Base-by-base conservation (phyloP, 108 stramenopile species). In the Phaeodactylum tricornutum region DNA sequence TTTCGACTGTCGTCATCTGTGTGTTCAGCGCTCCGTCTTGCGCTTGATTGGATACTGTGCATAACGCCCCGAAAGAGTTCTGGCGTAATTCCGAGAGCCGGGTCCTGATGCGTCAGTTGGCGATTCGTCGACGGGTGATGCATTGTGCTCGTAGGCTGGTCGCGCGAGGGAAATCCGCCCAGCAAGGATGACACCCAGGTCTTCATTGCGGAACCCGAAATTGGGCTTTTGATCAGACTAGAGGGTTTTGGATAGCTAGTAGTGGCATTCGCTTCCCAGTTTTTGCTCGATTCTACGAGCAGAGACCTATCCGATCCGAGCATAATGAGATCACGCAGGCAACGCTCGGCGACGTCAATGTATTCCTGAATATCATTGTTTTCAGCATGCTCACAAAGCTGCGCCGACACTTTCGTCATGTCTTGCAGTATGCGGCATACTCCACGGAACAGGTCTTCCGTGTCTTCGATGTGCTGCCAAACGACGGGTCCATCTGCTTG, bases 171-270 rank as follows among this genome's bases (percentile, higher is more conserved):
- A 5, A 7, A 20, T 20, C 21, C 38, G 17, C 38, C 38, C 17
- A 40, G 21, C 38, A 40, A 20, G 3, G 38, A 20, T 16, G 38
- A 16, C 21, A 40, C 38, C 38, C 38, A 40, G 2, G 38, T 20
- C 7, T 40, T 40, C 4, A 40, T 40, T 4, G 38, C 17, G 19
- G 38, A 40, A 3, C 19, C 17, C 7, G 17, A 20, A 3, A 3
- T 40, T 40, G 17, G 38, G n/a, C 7, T 40, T 40, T 16, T 20
- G 38, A 40, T 40, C n/a, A n/a, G n/a, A n/a, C n/a, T n/a, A n/a
- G n/a, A n/a, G n/a, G n/a, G n/a, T n/a, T n/a, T n/a, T n/a, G n/a
- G 3, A 7, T 40, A 40, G 4, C 19, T 4, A 20, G 38, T 16
- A 8, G 38, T 7, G 38, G 21, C 38, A 16, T 40, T 40, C 4